phyloP scores from a whole-genome alignment of 768 basidiomycete genomes.

The Psilocybe cyanescens region DNA sequence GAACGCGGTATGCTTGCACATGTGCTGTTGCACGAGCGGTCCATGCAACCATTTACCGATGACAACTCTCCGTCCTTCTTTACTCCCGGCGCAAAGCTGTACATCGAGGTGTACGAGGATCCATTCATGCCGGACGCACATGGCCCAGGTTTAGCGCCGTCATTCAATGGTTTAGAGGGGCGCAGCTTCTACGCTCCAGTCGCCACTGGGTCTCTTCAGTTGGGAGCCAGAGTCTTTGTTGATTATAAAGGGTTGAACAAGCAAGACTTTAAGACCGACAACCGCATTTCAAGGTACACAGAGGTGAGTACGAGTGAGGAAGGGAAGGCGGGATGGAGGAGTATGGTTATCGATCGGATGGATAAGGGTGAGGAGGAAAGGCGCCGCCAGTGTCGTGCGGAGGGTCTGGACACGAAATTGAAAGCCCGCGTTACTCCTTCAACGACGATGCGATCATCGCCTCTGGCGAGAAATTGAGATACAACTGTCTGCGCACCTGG shows the following conservation, averaged over 20 bases:
- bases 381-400: neutral
- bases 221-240: neutral
- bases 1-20: neutral
- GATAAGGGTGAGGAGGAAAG: neutral
- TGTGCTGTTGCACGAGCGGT: conserved; percentile 2
- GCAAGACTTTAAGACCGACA: conserved; percentile 3
- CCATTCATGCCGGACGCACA: neutral
- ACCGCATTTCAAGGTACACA: neutral
- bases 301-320: conserved; percentile 3
- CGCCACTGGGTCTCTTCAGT: neutral
- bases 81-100: neutral
- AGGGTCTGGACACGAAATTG: neutral
- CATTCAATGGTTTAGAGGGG: neutral
- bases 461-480: neutral
- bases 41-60: conserved; percentile 13
- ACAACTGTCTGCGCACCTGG: neutral
- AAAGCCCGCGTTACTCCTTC: neutral
- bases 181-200: neutral
- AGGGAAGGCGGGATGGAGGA: conserved; percentile 5
- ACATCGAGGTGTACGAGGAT: conserved; percentile 4
- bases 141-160: conserved; percentile 2
- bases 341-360: conserved; percentile 4
- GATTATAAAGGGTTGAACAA: conserved; percentile 7
- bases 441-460: neutral
- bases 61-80: conserved; percentile 8